Evolutionary conservation across 805 yeast species (phyloP), one percentile per base, ranked within the genome.

Genomic region (Candida chilensis): DNA sequence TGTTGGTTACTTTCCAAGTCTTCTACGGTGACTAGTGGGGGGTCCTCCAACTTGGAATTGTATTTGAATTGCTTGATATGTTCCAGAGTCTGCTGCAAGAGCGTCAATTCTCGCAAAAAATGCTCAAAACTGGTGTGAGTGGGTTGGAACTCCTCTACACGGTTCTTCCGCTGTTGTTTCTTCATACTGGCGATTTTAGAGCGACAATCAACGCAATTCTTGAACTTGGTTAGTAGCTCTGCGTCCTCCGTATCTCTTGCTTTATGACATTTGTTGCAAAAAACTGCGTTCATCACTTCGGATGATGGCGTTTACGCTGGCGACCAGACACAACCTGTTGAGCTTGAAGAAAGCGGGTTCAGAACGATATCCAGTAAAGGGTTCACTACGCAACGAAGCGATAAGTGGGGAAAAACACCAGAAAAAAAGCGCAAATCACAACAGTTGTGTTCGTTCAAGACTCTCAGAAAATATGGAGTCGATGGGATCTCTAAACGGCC

Each of bases 191-290:
- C 28, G 6, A 26, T 16, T 16, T 16, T 16, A 7, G 28, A 15
- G 11, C 28, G 28, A 26, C 28, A 26, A 7, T 16, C 19, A 7
- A 18, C 18, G 13, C 28, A 26, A 17, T 26, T 26, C n/a, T 17
- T 16, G 28, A 10, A 26, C 17, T 26, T 26, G 10, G 10, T 16
- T 6, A 26, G 12, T 6, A 17, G 11, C 20, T 26, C 28, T 11
- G n/a, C 11, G 11, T 16, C 13, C 13, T 26, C 28, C 6, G 22
- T 26, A 17, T 26, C 17, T 17, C 28, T 16, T 6, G 17, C 8
- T n/a, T 26, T 17, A 6, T 26, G 28, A n/a, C 28, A 26, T n/a
- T 26, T 26, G 28, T 26, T 26, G 28, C 28, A 26, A 10, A 20
- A 20, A 10, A 20, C 22, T n/a, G 22, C 22, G n/a, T 20, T n/a